Evolutionary conservation across 129 eudicot genomes (phyloP).

Genomic region (Gnaphalium uliginosum): DNA sequence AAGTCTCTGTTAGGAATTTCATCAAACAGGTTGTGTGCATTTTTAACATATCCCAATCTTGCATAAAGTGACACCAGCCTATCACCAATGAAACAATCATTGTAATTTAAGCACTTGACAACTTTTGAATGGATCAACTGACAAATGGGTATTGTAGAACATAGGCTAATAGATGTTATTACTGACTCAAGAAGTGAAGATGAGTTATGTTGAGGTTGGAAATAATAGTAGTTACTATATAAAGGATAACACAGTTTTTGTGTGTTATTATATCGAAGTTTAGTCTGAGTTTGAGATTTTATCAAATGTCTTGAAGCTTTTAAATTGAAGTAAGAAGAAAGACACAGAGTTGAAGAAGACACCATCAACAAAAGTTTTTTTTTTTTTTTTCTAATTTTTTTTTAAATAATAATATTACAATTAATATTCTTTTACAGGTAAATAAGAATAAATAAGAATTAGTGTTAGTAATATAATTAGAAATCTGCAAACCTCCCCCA

Average conservation of each 20-base stretch:
- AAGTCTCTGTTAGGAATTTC: constrained; percentile 51
- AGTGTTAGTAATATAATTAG: too few species aligned
- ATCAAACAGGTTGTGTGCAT: constrained; percentile 53
- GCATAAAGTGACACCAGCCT: constrained; percentile 47
- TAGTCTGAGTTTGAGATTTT: constrained; percentile 8
- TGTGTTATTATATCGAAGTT: not conserved
- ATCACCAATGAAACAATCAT: constrained; percentile 50
- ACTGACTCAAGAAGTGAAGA: constrained; percentile 26
- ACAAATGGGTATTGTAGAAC: constrained; percentile 29
- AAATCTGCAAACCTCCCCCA: too few species aligned
- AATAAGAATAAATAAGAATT: too few species aligned
- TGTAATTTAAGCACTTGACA: constrained; percentile 33
- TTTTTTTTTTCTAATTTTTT: too few species aligned
- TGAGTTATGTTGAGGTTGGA: constrained; percentile 20
- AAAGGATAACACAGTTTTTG: constrained; percentile 3
- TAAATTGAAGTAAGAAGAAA: not conserved
- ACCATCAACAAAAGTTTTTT: not conserved
- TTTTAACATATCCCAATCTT: constrained; percentile 19
- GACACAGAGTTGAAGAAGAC: not conserved
- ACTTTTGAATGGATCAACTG: constrained; percentile 33
- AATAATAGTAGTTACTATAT: not conserved
- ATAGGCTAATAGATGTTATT: constrained; percentile 28
- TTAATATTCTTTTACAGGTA: too few species aligned
- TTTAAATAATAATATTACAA: too few species aligned
- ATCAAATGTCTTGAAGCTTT: not conserved